phyloP scores from a whole-genome alignment of 169 alveolate genomes.

The Babesia bovis region DNA sequence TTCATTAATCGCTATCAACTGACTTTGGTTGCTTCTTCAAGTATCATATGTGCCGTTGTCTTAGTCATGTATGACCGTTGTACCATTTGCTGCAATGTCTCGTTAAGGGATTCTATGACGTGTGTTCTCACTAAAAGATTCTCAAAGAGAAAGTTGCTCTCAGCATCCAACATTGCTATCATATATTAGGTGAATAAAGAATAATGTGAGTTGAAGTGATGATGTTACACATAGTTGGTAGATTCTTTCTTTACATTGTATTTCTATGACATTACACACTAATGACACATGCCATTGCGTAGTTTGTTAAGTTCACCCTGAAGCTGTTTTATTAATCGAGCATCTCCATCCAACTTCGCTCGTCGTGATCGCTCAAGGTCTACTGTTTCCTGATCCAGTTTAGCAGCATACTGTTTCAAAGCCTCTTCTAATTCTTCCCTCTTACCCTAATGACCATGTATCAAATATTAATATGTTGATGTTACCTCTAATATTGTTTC shows the following conservation, averaged over 20 bases:
- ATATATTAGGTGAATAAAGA: neutral
- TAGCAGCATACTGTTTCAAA: constrained; percentile 12
- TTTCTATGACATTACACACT: constrained; percentile 14
- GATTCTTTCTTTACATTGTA: neutral
- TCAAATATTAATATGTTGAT: neutral
- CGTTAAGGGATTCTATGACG: constrained; percentile 49
- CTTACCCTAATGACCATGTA: neutral
- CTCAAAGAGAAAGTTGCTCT: constrained; percentile 4
- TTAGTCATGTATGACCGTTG: constrained; percentile 60
- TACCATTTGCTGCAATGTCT: constrained; percentile 63
- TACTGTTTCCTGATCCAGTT: neutral
- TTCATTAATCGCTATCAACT: neutral
- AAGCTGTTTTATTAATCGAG: constrained; percentile 8
- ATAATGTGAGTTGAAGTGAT: neutral
- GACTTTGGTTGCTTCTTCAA: constrained; percentile 54
- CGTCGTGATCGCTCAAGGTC: neutral
- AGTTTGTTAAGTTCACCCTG: constrained; percentile 7
- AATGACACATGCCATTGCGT: neutral
- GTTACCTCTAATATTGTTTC: constrained; percentile 13
- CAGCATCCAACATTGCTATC: neutral
- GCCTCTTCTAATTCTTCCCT: neutral
- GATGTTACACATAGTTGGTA: neutral
- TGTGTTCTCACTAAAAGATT: constrained; percentile 14
- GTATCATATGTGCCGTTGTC: constrained; percentile 28
- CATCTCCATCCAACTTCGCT: constrained; percentile 14